Percentiles rank a stretch among this genome's conserved stretches.
Conservation (phyloP, 2,329 filamentous ascomycete species). For the Ophiocordyceps unilateralis region DNA sequence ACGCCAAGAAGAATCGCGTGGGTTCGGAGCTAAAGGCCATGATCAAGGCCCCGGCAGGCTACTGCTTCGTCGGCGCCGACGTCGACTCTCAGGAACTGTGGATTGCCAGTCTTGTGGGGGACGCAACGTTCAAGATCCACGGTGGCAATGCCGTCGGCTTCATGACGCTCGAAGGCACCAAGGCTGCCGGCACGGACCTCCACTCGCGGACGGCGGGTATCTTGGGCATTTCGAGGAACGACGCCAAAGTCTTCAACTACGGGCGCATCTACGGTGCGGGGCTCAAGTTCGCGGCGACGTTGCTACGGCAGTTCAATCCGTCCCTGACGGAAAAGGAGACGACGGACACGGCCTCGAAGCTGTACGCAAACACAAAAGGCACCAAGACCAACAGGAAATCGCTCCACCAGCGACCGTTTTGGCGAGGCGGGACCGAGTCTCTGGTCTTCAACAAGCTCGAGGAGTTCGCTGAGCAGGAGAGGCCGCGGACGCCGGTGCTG, state of each 20-base stretch:
- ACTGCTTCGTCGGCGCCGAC: slow-evolving; percentile 89
- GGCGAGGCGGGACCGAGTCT: slow-evolving; percentile 90
- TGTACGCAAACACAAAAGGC: slow-evolving; percentile 85
- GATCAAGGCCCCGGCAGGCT: slow-evolving; percentile 79
- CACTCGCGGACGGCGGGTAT: slow-evolving; percentile 89
- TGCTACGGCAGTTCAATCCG: slow-evolving; percentile 89
- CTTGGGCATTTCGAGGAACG: slow-evolving; percentile 80
- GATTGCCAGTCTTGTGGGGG: slow-evolving; percentile 91
- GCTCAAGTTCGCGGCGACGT: slow-evolving; percentile 75
- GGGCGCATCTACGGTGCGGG: slow-evolving; percentile 98
- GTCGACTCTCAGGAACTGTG: slow-evolving; percentile 95
- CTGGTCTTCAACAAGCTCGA: slow-evolving; percentile 98
- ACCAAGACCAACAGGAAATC: slow-evolving; percentile 61
- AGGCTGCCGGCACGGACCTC: slow-evolving; percentile 81
- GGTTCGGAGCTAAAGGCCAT: slow-evolving; percentile 96
- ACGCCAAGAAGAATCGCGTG: slow-evolving; percentile 89
- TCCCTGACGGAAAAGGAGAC: slow-evolving; percentile 66
- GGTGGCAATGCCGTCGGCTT: slow-evolving; percentile 96
- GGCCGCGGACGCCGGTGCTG: slow-evolving; percentile 76
- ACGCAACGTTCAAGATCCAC: slow-evolving; percentile 86
- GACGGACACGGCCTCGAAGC: slow-evolving; percentile 51
- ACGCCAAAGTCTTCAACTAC: slow-evolving; percentile 97
- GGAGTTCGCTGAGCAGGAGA: slow-evolving; percentile 90
- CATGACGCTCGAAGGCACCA: slow-evolving; percentile 96
- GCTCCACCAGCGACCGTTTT: slow-evolving; percentile 63